A percentile compares a stretch with the other conserved stretches of the same genome.
Evolutionary conservation across 2,329 filamentous ascomycete genomes (phyloP).

Genomic region (Colletotrichum sublineola): DNA sequence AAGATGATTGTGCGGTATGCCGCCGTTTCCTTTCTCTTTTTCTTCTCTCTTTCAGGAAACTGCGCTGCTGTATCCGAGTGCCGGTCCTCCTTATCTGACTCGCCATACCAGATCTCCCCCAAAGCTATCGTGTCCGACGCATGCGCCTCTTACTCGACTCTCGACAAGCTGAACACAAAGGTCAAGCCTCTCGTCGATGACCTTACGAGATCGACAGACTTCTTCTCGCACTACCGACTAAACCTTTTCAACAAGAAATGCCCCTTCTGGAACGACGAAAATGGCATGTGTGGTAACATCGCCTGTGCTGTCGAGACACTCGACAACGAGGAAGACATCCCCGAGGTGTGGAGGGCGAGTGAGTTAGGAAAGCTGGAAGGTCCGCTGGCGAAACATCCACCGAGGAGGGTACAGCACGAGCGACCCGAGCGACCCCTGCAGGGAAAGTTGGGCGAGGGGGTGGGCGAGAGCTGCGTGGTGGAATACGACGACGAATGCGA

Average conservation of each 20-base stretch:
- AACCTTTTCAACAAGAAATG: slow-evolving; percentile 96
- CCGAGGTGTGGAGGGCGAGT: slow-evolving; percentile 89
- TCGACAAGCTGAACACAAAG: slow-evolving; percentile 84
- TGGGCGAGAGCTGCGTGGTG: slow-evolving; percentile 95
- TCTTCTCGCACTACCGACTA: slow-evolving; percentile 97
- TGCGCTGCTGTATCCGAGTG: slow-evolving; percentile 41
- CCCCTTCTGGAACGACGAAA: slow-evolving; percentile 95
- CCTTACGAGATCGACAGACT: slow-evolving; percentile 90
- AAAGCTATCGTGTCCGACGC: slow-evolving; percentile 92
- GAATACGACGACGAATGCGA: slow-evolving; percentile 99
- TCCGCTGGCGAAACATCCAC: slow-evolving; percentile 90
- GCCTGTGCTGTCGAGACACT: slow-evolving; percentile 96
- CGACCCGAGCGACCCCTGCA: slow-evolving; percentile 80
- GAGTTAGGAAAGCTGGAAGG: slow-evolving; percentile 94
- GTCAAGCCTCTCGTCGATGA: slow-evolving; percentile 83
- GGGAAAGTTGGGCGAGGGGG: slow-evolving; percentile 84
- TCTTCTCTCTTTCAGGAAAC: slow-evolving; percentile 41
- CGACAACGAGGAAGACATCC: slow-evolving; percentile 95
- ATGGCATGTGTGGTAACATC: slow-evolving; percentile 96
- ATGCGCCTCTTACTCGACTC: slow-evolving; percentile 91
- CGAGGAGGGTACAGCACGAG: slow-evolving; percentile 76
- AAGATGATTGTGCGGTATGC: slow-evolving; percentile 69
- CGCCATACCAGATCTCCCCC: slow-evolving; percentile 79
- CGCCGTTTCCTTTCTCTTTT: slow-evolving; percentile 43
- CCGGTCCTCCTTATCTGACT: slow-evolving; percentile 56